Conservation (phyloP, 2,329 filamentous ascomycete species). For the Neopestalotiopsis sp. region DNA sequence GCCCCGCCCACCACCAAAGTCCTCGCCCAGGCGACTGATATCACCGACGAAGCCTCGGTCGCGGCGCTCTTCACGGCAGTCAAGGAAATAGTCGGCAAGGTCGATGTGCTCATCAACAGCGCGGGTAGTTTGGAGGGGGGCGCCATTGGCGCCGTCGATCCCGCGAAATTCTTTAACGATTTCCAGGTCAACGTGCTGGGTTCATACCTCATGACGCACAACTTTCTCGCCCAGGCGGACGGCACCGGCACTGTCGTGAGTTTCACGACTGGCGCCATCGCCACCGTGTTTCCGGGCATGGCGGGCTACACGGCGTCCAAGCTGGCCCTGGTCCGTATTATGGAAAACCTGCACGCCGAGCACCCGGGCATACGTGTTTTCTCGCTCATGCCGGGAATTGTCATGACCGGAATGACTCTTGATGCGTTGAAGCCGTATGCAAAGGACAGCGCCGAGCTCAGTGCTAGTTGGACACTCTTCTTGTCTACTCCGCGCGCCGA, state of each 20-base stretch:
- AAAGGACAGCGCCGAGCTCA: slow-evolving; percentile 13
- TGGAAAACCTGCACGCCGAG: slow-evolving; percentile 27
- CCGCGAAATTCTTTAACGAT: slow-evolving; percentile 20
- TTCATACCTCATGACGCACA: slow-evolving; percentile 23
- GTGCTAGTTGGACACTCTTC: slow-evolving; percentile 17
- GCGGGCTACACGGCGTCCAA: slow-evolving; percentile 26
- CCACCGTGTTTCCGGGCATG: slow-evolving; percentile 20
- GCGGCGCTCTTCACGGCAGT: slow-evolving; percentile 22
- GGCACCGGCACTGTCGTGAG: slow-evolving; percentile 24
- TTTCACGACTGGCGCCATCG: slow-evolving; percentile 21
- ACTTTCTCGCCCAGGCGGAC: slow-evolving; percentile 25
- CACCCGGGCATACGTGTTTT: slow-evolving; percentile 16
- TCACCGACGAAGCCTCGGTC: slow-evolving; percentile 25
- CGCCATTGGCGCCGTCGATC: slow-evolving; percentile 20
- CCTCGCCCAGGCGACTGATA: slow-evolving; percentile 23
- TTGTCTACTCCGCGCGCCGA: slow-evolving; percentile 22
- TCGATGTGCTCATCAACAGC: slow-evolving; percentile 5
- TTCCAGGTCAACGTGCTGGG: slow-evolving; percentile 28
- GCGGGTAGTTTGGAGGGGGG: slow-evolving; percentile 22
- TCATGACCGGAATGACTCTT: slow-evolving; percentile 17
- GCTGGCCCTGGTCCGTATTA: slow-evolving; percentile 22
- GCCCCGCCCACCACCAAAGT: slow-evolving; percentile 23
- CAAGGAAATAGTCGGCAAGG: background rate
- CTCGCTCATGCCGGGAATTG: slow-evolving; percentile 17
- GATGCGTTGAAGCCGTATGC: slow-evolving; percentile 16